phyloP scores from a whole-genome alignment of 768 basidiomycete species.

The Thelephora ganbajun region DNA sequence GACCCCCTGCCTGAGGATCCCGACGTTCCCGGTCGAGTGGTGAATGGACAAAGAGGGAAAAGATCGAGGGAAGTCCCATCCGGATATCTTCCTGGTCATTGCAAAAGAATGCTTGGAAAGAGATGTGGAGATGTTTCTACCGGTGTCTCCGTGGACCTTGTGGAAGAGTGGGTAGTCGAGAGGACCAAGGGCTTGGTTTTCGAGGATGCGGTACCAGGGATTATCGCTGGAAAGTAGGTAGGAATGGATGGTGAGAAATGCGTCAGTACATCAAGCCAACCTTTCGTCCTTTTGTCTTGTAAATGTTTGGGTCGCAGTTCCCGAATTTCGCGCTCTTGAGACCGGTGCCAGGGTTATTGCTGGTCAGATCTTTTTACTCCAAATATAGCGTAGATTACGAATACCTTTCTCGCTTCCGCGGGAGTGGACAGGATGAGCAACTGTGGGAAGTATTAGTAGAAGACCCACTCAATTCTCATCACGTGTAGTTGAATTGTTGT shows the following conservation, averaged over 20 bases:
- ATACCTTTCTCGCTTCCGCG: too few relatives aligned
- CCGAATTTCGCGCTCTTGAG: constrained; percentile 36
- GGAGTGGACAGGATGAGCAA: too few relatives aligned
- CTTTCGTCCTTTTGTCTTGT: background rate
- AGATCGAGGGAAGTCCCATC: constrained; percentile 57
- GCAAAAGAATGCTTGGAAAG: constrained; percentile 45
- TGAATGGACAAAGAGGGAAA: constrained; percentile 13
- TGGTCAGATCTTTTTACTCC: constrained; percentile 33
- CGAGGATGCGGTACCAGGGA: constrained; percentile 67
- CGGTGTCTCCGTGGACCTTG: constrained; percentile 19
- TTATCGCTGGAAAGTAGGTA: constrained; percentile 71
- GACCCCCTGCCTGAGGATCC: constrained; percentile 32
- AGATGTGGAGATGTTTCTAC: constrained; percentile 26
- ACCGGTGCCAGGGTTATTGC: constrained; percentile 28
- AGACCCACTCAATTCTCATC: too few relatives aligned
- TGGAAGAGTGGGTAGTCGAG: constrained; percentile 27
- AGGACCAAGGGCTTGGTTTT: constrained; percentile 61
- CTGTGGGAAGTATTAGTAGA: too few relatives aligned
- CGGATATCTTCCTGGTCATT: constrained; percentile 69
- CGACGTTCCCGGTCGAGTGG: background rate
- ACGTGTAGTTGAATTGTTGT: too few relatives aligned
- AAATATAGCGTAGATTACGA: too few relatives aligned
- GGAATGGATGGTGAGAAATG: constrained; percentile 64
- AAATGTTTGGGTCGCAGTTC: constrained; percentile 84
- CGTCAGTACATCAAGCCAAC: background rate